Conservation (phyloP, 2,329 filamentous ascomycete species). For the Coniochaeta pulveracea region DNA sequence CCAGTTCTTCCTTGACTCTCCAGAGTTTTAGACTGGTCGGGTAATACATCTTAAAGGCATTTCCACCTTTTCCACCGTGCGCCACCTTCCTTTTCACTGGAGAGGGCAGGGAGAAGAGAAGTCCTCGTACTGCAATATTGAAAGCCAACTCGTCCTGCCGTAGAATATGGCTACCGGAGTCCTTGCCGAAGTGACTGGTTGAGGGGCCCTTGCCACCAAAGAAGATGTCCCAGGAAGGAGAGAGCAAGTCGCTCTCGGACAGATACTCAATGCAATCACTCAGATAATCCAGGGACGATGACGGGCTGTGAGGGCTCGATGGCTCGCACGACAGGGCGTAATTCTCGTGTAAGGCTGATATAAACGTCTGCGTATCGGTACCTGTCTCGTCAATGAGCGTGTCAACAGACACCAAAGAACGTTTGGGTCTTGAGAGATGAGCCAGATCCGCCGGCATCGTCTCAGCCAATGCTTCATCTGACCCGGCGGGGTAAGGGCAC, state of each 20-base stretch:
- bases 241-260: conserved; percentile 80
- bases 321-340: conserved; percentile 74
- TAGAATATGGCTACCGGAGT: conserved; percentile 59
- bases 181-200: conserved; percentile 35
- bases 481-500: conserved; percentile 22
- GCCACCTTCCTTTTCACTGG: conserved; percentile 64
- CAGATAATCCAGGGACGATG: conserved; percentile 63
- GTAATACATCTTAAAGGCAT: conserved; percentile 85
- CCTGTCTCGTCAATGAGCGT: conserved; percentile 85
- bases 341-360: conserved; percentile 87
- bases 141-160: conserved; percentile 93
- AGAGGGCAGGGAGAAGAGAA: conserved; percentile 73
- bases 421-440: conserved; percentile 45
- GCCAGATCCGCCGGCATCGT: conserved; percentile 47
- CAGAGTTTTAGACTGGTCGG: conserved; percentile 76
- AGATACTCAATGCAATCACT: conserved; percentile 79
- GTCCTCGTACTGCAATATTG: conserved; percentile 75
- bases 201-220: conserved; percentile 47
- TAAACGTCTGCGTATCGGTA: conserved; percentile 82
- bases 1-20: conserved; percentile 72
- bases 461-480: conserved; percentile 33
- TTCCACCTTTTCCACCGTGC: conserved; percentile 31
- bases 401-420: conserved; percentile 58
- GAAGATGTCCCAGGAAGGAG: conserved; percentile 57
- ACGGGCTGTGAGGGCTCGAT: conserved; percentile 32